phyloP scores from a whole-genome alignment of 2,329 filamentous ascomycete genomes.

The Trichoderma koningii region DNA sequence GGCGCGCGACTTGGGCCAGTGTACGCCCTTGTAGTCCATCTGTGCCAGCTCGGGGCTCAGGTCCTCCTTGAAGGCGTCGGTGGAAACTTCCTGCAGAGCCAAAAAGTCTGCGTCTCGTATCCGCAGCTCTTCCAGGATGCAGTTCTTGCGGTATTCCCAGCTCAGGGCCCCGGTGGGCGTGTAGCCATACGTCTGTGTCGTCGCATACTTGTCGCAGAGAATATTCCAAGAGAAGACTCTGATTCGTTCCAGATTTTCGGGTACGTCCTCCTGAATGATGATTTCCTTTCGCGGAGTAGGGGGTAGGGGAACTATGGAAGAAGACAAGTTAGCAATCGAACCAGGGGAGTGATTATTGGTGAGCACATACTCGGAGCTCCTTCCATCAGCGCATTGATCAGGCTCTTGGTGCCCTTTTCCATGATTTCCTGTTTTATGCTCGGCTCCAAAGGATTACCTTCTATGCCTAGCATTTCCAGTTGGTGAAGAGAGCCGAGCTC shows the following conservation, averaged over 20 bases:
- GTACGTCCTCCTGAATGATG: constrained; percentile 69
- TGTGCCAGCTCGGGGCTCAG: constrained; percentile 85
- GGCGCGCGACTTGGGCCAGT: constrained; percentile 86
- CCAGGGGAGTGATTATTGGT: neutral
- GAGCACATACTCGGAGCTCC: constrained; percentile 72
- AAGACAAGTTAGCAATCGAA: constrained; percentile 32
- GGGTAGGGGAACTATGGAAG: constrained; percentile 67
- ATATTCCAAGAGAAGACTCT: constrained; percentile 94
- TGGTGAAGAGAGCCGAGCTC: constrained; percentile 89
- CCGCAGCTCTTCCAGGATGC: constrained; percentile 80
- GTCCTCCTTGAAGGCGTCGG: constrained; percentile 87
- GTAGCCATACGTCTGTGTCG: constrained; percentile 82
- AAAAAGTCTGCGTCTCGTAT: constrained; percentile 83
- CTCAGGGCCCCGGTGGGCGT: constrained; percentile 77
- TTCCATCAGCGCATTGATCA: constrained; percentile 83
- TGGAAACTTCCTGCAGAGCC: constrained; percentile 90
- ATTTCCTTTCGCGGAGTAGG: constrained; percentile 77
- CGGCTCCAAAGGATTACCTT: constrained; percentile 82
- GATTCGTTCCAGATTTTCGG: constrained; percentile 66
- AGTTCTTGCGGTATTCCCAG: constrained; percentile 84
- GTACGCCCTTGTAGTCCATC: constrained; percentile 89
- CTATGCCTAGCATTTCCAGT: constrained; percentile 85
- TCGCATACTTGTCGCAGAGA: constrained; percentile 91
- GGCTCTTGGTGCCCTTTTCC: constrained; percentile 81
- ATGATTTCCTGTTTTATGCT: constrained; percentile 79